phyloP scores from a whole-genome alignment of 1,284 basidiomycete genomes.

The Cystobasidium pallidum region DNA sequence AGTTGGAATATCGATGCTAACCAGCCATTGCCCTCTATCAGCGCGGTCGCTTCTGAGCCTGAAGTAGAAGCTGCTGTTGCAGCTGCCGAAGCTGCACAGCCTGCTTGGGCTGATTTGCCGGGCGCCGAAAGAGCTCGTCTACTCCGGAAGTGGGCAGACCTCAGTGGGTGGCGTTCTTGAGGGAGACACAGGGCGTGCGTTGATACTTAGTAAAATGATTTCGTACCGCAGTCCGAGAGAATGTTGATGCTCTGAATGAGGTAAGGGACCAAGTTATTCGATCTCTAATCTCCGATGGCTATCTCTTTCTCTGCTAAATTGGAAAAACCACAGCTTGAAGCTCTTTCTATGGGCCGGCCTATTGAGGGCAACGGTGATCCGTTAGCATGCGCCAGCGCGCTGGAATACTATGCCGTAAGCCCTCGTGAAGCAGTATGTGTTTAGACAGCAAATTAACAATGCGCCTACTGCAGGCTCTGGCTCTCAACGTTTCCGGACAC shows the following conservation, averaged over 20 bases:
- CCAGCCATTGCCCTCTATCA: too few species aligned
- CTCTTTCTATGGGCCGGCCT: conserved; percentile 4
- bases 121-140: conserved; percentile 6
- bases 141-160: conserved; percentile 8
- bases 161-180: not conserved
- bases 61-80: conserved; percentile 49
- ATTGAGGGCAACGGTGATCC: not conserved
- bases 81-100: conserved; percentile 26
- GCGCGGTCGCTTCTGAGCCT: not conserved
- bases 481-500: not conserved
- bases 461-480: not conserved
- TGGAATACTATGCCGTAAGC: conserved; percentile 11
- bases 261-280: too few species aligned
- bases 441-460: not conserved
- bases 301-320: too few species aligned
- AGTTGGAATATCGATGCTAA: too few species aligned
- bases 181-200: not conserved
- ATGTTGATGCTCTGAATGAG: conserved; percentile 7
- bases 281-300: too few species aligned
- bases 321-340: conserved; percentile 28
- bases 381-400: not conserved
- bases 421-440: not conserved
- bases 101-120: conserved; percentile 14
- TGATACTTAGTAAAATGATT: too few species aligned
- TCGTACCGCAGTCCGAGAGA: not conserved